Percentiles rank a stretch among this genome's conserved stretches.
These are phyloP conservation scores for Boletellus emodensis DNA, from an alignment of 768 basidiomycete genomes.

Conservation along the genomic window DNA sequence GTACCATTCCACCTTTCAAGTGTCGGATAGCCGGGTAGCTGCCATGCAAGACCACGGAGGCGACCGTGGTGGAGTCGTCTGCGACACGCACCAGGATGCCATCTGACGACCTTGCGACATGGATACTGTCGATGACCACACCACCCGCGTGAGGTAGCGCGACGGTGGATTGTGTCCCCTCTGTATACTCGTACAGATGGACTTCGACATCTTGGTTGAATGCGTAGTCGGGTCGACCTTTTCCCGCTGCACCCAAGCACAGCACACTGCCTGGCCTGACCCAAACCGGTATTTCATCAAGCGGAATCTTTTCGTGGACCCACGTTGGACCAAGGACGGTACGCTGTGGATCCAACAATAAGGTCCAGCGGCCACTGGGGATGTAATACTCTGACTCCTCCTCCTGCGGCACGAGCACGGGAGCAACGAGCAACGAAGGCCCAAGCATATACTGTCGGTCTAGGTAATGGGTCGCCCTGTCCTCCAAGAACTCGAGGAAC, in stretches of 20 bases:
- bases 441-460: conserved; percentile 61
- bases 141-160: conserved; percentile 16
- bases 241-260: conserved; percentile 31
- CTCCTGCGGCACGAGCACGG: conserved; percentile 51
- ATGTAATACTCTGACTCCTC: conserved; percentile 60
- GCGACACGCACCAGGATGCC: conserved; percentile 5
- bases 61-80: conserved; percentile 7
- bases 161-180: conserved; percentile 31
- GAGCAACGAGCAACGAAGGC: conserved; percentile 56
- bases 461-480: conserved; percentile 56
- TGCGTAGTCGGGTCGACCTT: conserved; percentile 46
- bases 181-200: conserved; percentile 49
- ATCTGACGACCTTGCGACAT: conserved; percentile 10
- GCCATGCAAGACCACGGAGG: conserved; percentile 13
- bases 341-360: conserved; percentile 52
- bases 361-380: conserved; percentile 58
- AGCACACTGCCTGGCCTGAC: conserved; percentile 56
- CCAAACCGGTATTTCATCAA: conserved; percentile 66
- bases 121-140: conserved; percentile 1
- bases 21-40: conserved; percentile 7
- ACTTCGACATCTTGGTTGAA: conserved; percentile 41
- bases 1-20: conserved; percentile 8
- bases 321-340: conserved; percentile 56
- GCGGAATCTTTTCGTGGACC: conserved; percentile 59
- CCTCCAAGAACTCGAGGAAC: conserved; percentile 61